Base-by-base conservation (phyloP, 1,284 basidiomycete species). In the Xerocomus cyaneibrunnescens region DNA sequence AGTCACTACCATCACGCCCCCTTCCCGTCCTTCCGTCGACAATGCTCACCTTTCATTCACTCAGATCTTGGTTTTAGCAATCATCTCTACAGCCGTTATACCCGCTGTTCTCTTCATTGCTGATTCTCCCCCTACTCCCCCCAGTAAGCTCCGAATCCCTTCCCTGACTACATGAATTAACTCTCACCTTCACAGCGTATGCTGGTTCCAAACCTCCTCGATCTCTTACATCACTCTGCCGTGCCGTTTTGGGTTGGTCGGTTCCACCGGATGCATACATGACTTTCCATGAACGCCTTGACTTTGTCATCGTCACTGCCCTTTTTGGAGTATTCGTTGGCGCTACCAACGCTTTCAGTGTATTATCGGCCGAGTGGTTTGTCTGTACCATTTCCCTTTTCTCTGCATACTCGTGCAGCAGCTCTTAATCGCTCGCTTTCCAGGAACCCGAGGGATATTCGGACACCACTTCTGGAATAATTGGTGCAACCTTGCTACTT, bases 391-490 rank as follows among this genome's bases (percentile, higher is more conserved):
- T 25, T 44, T 47, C 22, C 36, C 5, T 37, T 43, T 6, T 42
- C 17, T 14, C 3, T 34, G 7, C 19, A 16, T 12, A 25, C 16
- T 10, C 19, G 8, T 22, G 7, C 22, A 34, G 23, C 3, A 14
- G 16, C 21, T 5, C 28, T 39, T 14, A 13, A 31, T 31, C 5
- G 0, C 19, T 19, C 22, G 3, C 47, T 42, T 25, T 61, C 16
- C 36, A 90, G 87, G 70, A 79, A 69, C 89, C 89, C n/a, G 74
- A 76, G 34, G 88, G 88, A 2, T 92, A 92, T 65, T 81, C 82
- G 0, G 73, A 78, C 23, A 75, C 80, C 48, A 75, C 71, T 14
- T 76, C 83, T 23, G 89, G 89, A 8, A 72, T 89, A 30, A 74
- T 92, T 71, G 84, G 87, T 28, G 86, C 86, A 12, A 76, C 75